phyloP scores from a whole-genome alignment of 306 rosid species.

The Medicago lupulina region DNA sequence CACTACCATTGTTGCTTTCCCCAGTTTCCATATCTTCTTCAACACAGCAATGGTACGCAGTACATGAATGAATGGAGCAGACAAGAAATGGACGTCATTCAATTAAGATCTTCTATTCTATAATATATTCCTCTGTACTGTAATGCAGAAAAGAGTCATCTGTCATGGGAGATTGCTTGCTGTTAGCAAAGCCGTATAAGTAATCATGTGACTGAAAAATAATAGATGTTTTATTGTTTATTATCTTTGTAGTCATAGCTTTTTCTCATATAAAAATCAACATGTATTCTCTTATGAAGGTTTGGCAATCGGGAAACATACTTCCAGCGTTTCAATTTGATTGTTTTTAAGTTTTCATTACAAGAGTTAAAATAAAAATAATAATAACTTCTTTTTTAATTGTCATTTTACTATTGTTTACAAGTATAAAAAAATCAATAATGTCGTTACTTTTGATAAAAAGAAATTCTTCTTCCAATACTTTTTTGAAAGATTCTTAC shows the following conservation, averaged over 20 bases:
- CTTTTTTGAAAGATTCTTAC: too few species aligned
- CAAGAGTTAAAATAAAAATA: too few species aligned
- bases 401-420: too few species aligned
- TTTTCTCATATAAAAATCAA: background rate
- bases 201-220: background rate
- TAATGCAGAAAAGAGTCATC: conserved; percentile 32
- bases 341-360: too few species aligned
- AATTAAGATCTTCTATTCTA: conserved; percentile 6
- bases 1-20: conserved; percentile 45
- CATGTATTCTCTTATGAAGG: background rate
- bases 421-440: too few species aligned
- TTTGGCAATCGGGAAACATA: background rate
- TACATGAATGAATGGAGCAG: conserved; percentile 37
- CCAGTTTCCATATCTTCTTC: conserved; percentile 66
- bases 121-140: conserved; percentile 31
- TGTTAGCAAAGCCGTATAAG: conserved; percentile 26
- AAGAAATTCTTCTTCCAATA: too few species aligned
- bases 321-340: too few species aligned
- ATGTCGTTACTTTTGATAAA: too few species aligned
- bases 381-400: too few species aligned
- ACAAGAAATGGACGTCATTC: conserved; percentile 36
- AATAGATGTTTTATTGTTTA: conserved; percentile 8
- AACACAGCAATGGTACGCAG: conserved; percentile 34
- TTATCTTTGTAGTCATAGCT: background rate
- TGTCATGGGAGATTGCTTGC: conserved; percentile 36